Evolutionary conservation across 495 filamentous ascomycete genomes (phyloP), one percentile per base, ranked within the genome.

Genomic region (Schizothecium vesticola): DNA sequence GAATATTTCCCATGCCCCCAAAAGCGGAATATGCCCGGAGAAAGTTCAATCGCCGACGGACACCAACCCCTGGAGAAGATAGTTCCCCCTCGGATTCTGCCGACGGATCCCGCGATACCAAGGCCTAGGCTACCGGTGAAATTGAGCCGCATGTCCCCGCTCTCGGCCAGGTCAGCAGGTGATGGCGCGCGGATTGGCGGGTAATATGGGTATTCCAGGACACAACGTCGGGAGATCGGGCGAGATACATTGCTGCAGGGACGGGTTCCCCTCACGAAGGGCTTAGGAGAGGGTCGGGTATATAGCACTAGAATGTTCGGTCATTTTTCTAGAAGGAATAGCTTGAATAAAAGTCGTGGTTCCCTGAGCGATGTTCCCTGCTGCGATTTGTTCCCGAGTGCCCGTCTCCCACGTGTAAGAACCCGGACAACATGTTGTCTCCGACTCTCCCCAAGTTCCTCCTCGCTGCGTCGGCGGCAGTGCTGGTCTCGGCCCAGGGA

Each of bases 401-500:
- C n/a, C n/a, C n/a, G 31, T 36, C 31, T 13, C 12, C 12, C 2
- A 31, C 33, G 12, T 36, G 33, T 16, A 36, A 16, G 36, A n/a
- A 51, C 5, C 1, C 3, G 29, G 36, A 7, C 13, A 6, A 5
- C 43, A 51, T 51, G 43, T n/a, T 51, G 16, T 51, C 43, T 51
- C 16, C 43, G 6, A 51, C 6, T 51, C 16, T 51, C 16, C 16
- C 36, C 36, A 51, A n/a, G 6, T 51, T 60, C 22, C 29, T 66
- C 56, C 57, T 66, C 26, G 56, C 57, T n/a, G 65, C 65, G 1
- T 59, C 65, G 65, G 26, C 57, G 25, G 65, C 31, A 0, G 43
- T 8, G 3, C 28, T 51, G 12, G 56, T 60, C 26, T 60, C 57
- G 28, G 56, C 65, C 16, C 57, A 60, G n/a, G 31, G 29, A 13